Conservation (phyloP, 441 rosid species). For the Bruguiera hainesii region DNA sequence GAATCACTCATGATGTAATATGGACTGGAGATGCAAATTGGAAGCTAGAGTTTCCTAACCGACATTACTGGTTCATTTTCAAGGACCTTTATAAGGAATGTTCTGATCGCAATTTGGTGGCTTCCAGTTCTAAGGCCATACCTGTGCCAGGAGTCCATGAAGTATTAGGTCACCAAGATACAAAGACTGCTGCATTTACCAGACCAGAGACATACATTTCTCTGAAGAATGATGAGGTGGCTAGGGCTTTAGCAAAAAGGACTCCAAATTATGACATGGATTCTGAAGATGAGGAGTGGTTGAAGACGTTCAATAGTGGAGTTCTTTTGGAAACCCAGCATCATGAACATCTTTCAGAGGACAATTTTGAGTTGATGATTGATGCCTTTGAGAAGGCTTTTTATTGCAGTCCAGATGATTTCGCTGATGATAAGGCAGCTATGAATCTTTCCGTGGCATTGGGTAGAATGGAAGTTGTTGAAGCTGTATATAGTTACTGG, state of each 20-base stretch:
- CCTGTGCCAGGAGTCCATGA: slow-evolving; percentile 80
- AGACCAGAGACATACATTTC: slow-evolving; percentile 62
- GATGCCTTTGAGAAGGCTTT: slow-evolving; percentile 84
- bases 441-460: slow-evolving; percentile 38
- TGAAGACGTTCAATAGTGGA: slow-evolving; percentile 48
- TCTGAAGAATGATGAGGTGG: slow-evolving; percentile 57
- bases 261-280: slow-evolving; percentile 83
- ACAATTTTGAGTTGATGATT: slow-evolving; percentile 75
- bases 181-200: slow-evolving; percentile 28
- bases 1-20: slow-evolving; percentile 56
- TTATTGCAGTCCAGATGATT: slow-evolving; percentile 53
- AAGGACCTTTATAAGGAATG: slow-evolving; percentile 90
- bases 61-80: slow-evolving; percentile 72
- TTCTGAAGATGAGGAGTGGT: slow-evolving; percentile 93
- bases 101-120: slow-evolving; percentile 50
- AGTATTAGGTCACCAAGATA: slow-evolving; percentile 51
- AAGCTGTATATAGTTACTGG: slow-evolving; percentile 78
- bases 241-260: slow-evolving; percentile 72
- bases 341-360: slow-evolving; percentile 49
- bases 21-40: slow-evolving; percentile 77
- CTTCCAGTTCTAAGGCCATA: slow-evolving; percentile 50
- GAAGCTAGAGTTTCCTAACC: slow-evolving; percentile 80
- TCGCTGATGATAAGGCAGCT: slow-evolving; percentile 47
- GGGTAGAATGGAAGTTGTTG: slow-evolving; percentile 57
- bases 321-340: slow-evolving; percentile 28